Conservation (phyloP, 208 protist genomes). For the Entamoeba moshkovskii region DNA sequence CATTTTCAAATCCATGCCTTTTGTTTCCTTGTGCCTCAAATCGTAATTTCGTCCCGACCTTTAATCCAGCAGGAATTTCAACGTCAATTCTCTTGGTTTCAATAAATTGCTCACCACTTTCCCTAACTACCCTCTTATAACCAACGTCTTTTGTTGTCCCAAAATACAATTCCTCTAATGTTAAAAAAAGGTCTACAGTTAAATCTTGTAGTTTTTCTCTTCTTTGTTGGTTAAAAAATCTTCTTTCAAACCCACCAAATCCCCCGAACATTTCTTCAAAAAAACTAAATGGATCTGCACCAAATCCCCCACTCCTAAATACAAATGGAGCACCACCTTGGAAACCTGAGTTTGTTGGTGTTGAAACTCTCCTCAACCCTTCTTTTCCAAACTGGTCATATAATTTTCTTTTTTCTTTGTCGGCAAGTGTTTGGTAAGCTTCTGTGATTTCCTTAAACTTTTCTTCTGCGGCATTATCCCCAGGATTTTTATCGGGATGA, state of each 20-base stretch:
- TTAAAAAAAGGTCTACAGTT: background rate
- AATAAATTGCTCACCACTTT: background rate
- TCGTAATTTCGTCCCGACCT: background rate
- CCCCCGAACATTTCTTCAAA: background rate
- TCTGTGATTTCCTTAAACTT: background rate
- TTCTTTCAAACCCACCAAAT: background rate
- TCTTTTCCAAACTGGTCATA: slow-evolving; percentile 11
- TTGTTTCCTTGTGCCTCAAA: background rate
- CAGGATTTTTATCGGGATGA: background rate
- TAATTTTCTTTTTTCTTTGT: background rate
- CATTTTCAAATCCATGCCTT: background rate
- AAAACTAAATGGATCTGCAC: background rate
- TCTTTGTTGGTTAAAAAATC: background rate
- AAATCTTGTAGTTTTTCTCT: background rate
- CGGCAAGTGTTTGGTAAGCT: slow-evolving; percentile 1
- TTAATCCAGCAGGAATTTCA: background rate
- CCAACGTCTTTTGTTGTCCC: background rate
- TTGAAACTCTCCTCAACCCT: background rate
- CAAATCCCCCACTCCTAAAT: background rate
- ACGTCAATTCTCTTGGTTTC: background rate
- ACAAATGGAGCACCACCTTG: background rate
- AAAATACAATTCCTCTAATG: background rate
- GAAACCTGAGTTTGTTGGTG: background rate
- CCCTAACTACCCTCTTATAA: background rate
- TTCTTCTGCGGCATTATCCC: slow-evolving; percentile 5